A percentile compares a stretch with the other conserved stretches of the same genome.
Conservation (phyloP, 169 alveolate species). For the Eimeria praecox region DNA sequence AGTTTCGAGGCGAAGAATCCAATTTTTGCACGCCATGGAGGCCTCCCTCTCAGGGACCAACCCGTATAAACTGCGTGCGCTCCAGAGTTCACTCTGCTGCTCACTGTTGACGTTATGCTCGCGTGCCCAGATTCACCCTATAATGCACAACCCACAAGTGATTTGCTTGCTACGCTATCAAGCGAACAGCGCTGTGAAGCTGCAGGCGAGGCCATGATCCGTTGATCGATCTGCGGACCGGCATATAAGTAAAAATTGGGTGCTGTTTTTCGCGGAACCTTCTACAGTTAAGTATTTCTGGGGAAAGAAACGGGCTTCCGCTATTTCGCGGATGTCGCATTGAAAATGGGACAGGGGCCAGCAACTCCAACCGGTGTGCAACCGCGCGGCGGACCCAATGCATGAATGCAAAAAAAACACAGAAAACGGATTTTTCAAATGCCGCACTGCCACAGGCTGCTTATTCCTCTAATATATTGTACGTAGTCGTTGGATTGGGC, state of each 20-base stretch:
- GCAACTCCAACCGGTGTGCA: neutral
- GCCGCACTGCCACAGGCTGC: neutral
- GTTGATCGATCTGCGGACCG: neutral
- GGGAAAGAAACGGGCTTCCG: neutral
- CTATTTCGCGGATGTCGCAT: neutral
- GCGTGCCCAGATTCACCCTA: neutral
- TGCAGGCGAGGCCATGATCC: neutral
- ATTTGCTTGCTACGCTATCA: neutral
- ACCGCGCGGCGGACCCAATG: neutral
- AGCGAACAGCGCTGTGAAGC: neutral
- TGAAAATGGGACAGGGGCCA: neutral
- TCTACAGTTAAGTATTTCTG: neutral
- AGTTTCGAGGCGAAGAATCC: neutral
- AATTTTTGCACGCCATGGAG: neutral
- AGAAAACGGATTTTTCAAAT: conserved; percentile 12
- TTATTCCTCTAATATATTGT: neutral
- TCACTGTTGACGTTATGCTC: neutral
- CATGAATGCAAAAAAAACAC: neutral
- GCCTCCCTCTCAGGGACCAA: neutral
- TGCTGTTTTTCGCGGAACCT: neutral
- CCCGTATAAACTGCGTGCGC: neutral
- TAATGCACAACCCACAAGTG: neutral
- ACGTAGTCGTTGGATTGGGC: neutral
- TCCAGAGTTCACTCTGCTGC: neutral
- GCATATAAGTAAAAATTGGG: neutral